phyloP scores from a whole-genome alignment of 495 filamentous ascomycete genomes.

The Neurospora sp. region DNA sequence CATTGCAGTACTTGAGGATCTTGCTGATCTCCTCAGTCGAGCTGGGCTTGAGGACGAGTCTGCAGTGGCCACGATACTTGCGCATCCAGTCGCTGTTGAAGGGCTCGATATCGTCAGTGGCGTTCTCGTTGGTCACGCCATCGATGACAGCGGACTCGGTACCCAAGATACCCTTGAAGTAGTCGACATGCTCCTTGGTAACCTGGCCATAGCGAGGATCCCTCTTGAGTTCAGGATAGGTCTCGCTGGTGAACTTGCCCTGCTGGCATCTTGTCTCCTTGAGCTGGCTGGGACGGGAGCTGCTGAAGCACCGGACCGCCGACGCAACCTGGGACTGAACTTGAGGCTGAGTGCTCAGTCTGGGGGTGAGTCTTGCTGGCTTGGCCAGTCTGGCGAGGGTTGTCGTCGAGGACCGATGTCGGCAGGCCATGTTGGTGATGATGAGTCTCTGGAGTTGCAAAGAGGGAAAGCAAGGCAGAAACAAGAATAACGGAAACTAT shows the following conservation, averaged over 20 bases:
- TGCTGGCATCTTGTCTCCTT: constrained; percentile 14
- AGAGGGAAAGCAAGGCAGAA: neutral
- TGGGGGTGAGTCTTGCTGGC: constrained; percentile 1
- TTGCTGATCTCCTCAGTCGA: constrained; percentile 77
- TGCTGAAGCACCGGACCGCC: constrained; percentile 24
- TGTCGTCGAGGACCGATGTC: constrained; percentile 12
- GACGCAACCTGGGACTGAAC: constrained; percentile 3
- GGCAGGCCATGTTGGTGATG: constrained; percentile 14
- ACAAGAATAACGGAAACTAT: neutral
- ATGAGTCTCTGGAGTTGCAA: neutral
- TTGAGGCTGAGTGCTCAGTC: constrained; percentile 4
- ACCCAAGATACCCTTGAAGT: constrained; percentile 69
- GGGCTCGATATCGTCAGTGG: constrained; percentile 67
- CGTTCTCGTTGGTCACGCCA: constrained; percentile 59
- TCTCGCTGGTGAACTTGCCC: constrained; percentile 69
- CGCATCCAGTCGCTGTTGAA: constrained; percentile 99
- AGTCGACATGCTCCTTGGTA: constrained; percentile 64
- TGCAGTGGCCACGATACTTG: constrained; percentile 88
- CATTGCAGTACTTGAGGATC: constrained; percentile 87
- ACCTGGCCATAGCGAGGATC: constrained; percentile 62
- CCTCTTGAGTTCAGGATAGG: constrained; percentile 75
- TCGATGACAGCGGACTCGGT: constrained; percentile 72
- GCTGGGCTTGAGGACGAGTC: constrained; percentile 75
- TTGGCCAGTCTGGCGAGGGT: constrained; percentile 4
- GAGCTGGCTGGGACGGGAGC: constrained; percentile 20